Evolutionary conservation across 371 early-diverging fungal species (phyloP).

Genomic region (Mucor sp.): DNA sequence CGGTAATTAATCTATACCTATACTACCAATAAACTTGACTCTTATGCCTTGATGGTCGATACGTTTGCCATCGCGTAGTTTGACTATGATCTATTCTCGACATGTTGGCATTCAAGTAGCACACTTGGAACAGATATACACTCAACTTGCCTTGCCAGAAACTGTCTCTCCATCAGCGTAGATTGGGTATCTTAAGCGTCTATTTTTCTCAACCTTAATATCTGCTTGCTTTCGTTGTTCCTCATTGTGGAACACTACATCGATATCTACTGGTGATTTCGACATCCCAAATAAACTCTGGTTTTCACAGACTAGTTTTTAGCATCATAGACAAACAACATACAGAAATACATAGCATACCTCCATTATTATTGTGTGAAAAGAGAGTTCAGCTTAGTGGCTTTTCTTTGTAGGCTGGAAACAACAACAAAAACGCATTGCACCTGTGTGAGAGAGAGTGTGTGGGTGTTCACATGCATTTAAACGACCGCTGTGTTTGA

Average conservation of each 20-base stretch:
- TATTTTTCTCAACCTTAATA: slow-evolving; percentile 83
- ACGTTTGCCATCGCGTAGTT: slow-evolving; percentile 81
- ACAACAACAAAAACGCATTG: neutral
- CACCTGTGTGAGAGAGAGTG: neutral
- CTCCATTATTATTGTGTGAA: neutral
- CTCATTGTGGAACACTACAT: slow-evolving; percentile 73
- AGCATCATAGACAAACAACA: neutral
- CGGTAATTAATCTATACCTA: slow-evolving; percentile 52
- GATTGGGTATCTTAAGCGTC: slow-evolving; percentile 76
- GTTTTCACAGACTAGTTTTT: neutral
- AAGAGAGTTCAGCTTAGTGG: neutral
- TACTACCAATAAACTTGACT: slow-evolving; percentile 89
- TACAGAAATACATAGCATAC: neutral
- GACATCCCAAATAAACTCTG: slow-evolving; percentile 76
- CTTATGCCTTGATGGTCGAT: slow-evolving; percentile 93
- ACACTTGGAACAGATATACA: neutral
- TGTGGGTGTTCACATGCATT: neutral
- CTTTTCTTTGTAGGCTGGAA: neutral
- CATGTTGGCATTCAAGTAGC: neutral
- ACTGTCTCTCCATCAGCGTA: slow-evolving; percentile 93
- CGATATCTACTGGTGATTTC: slow-evolving; percentile 73
- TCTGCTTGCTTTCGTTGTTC: slow-evolving; percentile 75
- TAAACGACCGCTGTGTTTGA: neutral
- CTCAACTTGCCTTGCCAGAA: slow-evolving; percentile 74
- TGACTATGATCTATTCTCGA: slow-evolving; percentile 63